Base-by-base conservation (phyloP, 139 green algal species). In the Nannochloris sp. region DNA sequence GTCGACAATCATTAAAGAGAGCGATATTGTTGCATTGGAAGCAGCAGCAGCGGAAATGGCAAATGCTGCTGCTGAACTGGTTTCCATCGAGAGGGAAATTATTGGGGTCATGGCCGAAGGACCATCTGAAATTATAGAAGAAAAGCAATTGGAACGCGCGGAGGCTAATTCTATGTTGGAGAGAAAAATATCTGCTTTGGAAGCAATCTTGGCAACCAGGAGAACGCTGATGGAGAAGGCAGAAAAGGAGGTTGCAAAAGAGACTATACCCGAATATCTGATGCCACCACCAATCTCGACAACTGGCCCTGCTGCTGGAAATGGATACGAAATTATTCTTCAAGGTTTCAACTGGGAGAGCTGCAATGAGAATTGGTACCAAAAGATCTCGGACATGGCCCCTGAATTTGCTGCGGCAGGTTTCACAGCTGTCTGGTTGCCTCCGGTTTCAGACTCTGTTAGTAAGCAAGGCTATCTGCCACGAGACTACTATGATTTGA, bases 331-430 rank as follows among this genome's bases (percentile, higher is more conserved):
- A 76, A 89, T 97, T 78, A 85, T 97, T 60, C 74, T 97, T 62
- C 90, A 95, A 81, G 86, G 64, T 40, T 96, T 97, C 81, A 96
- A 97, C 77, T 97, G 91, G 90, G 90, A 96, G 74, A 87, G 72
- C 9, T 81, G 81, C 67, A 84, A 88, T 69, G 71, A 86, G 44
- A 6, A 57, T 50, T 88, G 80, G 81, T 85, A 83, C 65, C 73
- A 76, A 34, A 61, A 76, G 48, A 57, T 84, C 60, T 62, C 61
- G 15, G 54, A 19, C 1, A 36, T 65, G 58, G 72, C 78, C 3
- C 56, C 61, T 11, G 80, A 88, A 15, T 83, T 97, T 18, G 78
- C 83, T 6, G 78, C 83, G n/a, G 65, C 73, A 31, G 93, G 93
- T 49, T 90, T 97, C 77, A 96, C 89, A 10, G 62, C 74, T 19